Evolutionary conservation across 805 yeast genomes (phyloP), one percentile per base, ranked within the genome.

Genomic region (Candida incommunis): DNA sequence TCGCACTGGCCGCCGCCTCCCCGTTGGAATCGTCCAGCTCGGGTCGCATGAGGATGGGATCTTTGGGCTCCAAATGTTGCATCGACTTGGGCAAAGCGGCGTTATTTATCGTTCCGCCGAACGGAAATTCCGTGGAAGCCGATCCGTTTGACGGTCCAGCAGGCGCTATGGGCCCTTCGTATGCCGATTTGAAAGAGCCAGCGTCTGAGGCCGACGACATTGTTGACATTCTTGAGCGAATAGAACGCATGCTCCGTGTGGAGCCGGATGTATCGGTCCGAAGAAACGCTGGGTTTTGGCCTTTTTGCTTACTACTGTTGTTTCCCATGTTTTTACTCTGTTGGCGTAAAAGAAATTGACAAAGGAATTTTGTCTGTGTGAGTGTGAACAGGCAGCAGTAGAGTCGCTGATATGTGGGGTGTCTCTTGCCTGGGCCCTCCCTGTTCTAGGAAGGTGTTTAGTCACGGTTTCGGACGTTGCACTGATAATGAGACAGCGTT

Each of bases 21-120:
- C 27, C 27, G 18, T 5, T 18, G 18, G 13, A 5, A 9, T 7
- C 37, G 7, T 5, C 37, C 18, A 18, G 7, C 37, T 31, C 37
- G 4, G 37, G 37, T 44, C 76, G 68, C 51, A 78, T 68, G 52
- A 82, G 68, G 48, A 82, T 82, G 2, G 92, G 88, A 45, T 78
- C 77, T 54, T 76, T 80, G 18, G 92, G 90, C 52, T 73, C 82
- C 48, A 77, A 66, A 50, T 75, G 78, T 27, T 73, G 66, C 87
- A 82, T 78, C 31, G 83, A 76, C 16, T 82, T 77, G 16, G 86
- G 85, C 45, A 78, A 62, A 27, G 41, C 26, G 23, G 57, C 46
- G 47, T 54, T 50, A 15, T 50, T 47, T 29, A 34, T 41, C 66
- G 66, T 76, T 63, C 76, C 79, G 68, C 85, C 78, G 51, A 81